Evolutionary conservation across 176 grass and related monocot species (phyloP).

Genomic region (Pontederia crassipes): DNA sequence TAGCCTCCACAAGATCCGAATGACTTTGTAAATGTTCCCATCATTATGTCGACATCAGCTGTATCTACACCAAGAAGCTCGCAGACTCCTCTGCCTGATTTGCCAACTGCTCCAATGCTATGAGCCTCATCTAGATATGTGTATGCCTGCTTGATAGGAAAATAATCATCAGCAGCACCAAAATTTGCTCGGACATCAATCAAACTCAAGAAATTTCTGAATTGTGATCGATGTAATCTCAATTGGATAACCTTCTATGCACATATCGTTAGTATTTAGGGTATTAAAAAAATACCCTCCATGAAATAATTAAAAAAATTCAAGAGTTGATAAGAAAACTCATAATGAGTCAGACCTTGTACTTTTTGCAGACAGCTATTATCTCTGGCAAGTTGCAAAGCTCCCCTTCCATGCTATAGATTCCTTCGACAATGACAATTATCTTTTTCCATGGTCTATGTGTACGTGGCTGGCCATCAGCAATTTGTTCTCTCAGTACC

Average conservation of each 20-base stretch:
- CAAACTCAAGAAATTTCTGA: background rate
- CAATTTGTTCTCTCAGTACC: constrained; percentile 78
- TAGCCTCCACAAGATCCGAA: constrained; percentile 93
- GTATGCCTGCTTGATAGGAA: constrained; percentile 44
- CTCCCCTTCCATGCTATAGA: constrained; percentile 98
- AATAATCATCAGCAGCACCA: background rate
- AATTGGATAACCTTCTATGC: no score
- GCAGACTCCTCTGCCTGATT: constrained; percentile 75
- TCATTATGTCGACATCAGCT: constrained; percentile 89
- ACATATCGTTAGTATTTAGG: no score
- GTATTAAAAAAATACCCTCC: no score
- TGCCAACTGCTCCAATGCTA: constrained; percentile 89
- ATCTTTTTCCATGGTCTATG: constrained; percentile 96
- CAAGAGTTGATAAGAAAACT: no score
- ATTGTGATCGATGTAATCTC: no score
- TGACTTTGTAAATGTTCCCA: constrained; percentile 97
- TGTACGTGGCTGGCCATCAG: constrained; percentile 66
- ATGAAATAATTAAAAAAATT: no score
- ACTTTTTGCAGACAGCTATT: constrained; percentile 87
- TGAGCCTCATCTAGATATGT: constrained; percentile 95
- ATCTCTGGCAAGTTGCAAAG: constrained; percentile 84
- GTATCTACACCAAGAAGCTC: constrained; percentile 85
- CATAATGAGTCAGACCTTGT: constrained; percentile 43
- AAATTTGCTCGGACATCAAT: no score
- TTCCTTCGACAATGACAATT: constrained; percentile 90